phyloP scores from a whole-genome alignment of 1,139 yeast species.

The Blastobotrys ciferrii region DNA sequence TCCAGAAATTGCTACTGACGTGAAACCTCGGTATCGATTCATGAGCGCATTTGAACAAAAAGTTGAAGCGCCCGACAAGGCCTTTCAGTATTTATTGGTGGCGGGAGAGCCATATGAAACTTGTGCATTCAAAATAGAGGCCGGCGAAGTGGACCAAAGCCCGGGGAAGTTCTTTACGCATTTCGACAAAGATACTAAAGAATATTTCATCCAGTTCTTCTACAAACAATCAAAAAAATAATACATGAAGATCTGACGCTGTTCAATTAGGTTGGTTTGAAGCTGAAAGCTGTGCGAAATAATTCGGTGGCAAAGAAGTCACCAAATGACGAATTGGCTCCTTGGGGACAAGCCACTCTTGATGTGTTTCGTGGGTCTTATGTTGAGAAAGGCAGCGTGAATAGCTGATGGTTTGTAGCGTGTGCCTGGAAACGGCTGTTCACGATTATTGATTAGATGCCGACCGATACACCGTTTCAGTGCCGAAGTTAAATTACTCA shows the following conservation, averaged over 20 bases:
- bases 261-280: too few species aligned
- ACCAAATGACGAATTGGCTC: not conserved
- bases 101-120: conserved; percentile 86
- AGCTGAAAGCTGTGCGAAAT: not conserved
- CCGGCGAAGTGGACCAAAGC: conserved; percentile 51
- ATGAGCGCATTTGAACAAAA: conserved; percentile 74
- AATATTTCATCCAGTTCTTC: conserved; percentile 66
- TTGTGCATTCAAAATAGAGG: conserved; percentile 66
- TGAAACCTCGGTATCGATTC: conserved; percentile 62
- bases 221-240: conserved; percentile 43
- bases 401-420: not conserved
- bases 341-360: not conserved
- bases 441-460: too few species aligned
- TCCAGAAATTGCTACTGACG: conserved; percentile 48
- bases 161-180: conserved; percentile 59
- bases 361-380: not conserved
- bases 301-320: too few species aligned
- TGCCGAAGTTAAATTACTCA: too few species aligned
- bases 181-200: conserved; percentile 68
- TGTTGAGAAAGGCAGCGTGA: not conserved
- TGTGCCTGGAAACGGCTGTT: too few species aligned
- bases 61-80: conserved; percentile 44
- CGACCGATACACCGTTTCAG: too few species aligned
- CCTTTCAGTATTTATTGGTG: conserved; percentile 64
- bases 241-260: too few species aligned